phyloP scores from a whole-genome alignment of 78 protist species.

The Protostelium mycophagum region DNA sequence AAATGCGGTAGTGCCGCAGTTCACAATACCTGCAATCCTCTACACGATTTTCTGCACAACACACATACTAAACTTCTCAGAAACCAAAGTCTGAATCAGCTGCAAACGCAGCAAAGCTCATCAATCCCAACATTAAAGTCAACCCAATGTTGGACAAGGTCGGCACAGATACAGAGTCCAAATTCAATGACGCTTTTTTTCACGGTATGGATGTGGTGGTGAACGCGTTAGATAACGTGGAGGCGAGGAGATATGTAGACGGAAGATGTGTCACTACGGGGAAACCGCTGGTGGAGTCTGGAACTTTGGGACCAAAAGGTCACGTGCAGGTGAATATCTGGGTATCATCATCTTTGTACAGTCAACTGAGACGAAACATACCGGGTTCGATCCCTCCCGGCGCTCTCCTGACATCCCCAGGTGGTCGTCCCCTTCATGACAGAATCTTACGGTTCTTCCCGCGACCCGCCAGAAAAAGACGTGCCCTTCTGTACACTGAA shows the following conservation, averaged over 20 bases:
- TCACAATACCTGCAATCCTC: no score
- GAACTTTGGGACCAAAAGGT: slow-evolving; percentile 96
- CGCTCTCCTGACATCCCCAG: no score
- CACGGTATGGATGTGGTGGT: slow-evolving; percentile 57
- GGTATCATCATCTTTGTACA: background rate
- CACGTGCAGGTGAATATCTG: slow-evolving; percentile 71
- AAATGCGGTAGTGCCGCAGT: no score
- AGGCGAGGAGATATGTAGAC: slow-evolving; percentile 94
- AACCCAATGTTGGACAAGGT: slow-evolving; percentile 46
- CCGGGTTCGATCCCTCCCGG: no score
- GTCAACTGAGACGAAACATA: no score
- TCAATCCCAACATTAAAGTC: slow-evolving; percentile 81
- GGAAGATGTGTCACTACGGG: slow-evolving; percentile 72
- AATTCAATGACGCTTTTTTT: slow-evolving; percentile 69
- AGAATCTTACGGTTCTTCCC: slow-evolving; percentile 39
- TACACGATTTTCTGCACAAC: no score
- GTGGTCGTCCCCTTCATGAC: slow-evolving; percentile 52
- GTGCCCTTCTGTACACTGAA: slow-evolving; percentile 96
- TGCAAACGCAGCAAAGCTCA: slow-evolving; percentile 73
- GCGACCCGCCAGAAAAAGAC: slow-evolving; percentile 66
- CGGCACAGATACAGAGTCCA: slow-evolving; percentile 85
- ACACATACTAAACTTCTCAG: background rate
- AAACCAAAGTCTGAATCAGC: slow-evolving; percentile 86
- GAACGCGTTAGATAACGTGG: slow-evolving; percentile 95
- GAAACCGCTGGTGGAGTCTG: slow-evolving; percentile 94